Conservation (phyloP, 257 asterid species). For the Thymus quinquecostatus region DNA sequence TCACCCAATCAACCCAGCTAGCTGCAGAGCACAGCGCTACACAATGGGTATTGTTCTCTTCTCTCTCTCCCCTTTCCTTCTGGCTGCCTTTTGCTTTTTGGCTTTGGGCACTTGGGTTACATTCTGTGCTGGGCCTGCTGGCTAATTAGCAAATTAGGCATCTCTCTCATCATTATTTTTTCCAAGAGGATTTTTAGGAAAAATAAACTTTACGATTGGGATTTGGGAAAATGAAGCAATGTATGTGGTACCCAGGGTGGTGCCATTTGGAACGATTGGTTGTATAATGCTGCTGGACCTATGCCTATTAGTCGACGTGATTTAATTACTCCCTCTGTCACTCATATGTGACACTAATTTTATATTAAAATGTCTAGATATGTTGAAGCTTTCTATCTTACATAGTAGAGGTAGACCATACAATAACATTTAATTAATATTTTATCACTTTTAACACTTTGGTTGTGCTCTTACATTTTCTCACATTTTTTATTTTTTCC, state of each 20-base stretch:
- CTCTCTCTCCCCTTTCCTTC: neutral
- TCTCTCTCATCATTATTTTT: neutral
- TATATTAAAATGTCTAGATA: too few relatives aligned
- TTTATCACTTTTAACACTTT: too few relatives aligned
- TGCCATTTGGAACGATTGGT: slow-evolving; percentile 23
- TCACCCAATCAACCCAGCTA: neutral
- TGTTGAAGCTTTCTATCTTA: too few relatives aligned
- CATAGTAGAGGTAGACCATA: too few relatives aligned
- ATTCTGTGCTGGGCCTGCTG: slow-evolving; percentile 8
- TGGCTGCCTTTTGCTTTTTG: neutral
- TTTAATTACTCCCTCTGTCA: too few relatives aligned
- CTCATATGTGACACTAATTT: too few relatives aligned
- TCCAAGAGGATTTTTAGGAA: neutral
- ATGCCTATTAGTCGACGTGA: too few relatives aligned
- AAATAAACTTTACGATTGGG: neutral
- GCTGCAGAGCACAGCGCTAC: neutral
- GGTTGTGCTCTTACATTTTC: too few relatives aligned
- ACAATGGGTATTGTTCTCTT: neutral
- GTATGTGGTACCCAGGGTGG: neutral
- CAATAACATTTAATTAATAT: too few relatives aligned
- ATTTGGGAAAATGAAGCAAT: neutral
- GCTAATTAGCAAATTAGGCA: neutral
- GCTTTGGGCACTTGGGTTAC: slow-evolving; percentile 4
- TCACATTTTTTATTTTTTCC: too few relatives aligned
- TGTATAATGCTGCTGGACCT: neutral